Percentiles rank a stretch among this genome's conserved stretches.
phyloP scores from a whole-genome alignment of 495 filamentous ascomycete species.

The Daldinia bambusicola region DNA sequence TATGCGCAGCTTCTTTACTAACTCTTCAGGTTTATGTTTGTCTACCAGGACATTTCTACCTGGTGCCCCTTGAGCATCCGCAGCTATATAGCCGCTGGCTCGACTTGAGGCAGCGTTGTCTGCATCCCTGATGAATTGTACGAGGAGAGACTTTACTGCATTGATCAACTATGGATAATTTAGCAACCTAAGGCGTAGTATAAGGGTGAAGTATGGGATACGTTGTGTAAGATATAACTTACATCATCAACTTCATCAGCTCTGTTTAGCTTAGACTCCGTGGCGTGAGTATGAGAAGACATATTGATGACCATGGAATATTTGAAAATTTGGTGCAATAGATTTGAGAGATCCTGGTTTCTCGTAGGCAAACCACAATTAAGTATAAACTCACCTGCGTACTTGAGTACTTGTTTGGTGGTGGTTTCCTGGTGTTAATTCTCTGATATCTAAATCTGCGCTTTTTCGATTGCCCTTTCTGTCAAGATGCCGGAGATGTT shows the following conservation, averaged over 20 bases:
- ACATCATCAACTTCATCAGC: conserved; percentile 67
- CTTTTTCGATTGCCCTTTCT: conserved; percentile 21
- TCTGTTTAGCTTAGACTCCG: conserved; percentile 49
- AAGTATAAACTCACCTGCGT: neutral
- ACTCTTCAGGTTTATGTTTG: conserved; percentile 73
- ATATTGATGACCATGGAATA: too few relatives aligned
- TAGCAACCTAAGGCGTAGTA: too few relatives aligned
- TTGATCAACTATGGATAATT: conserved; percentile 67
- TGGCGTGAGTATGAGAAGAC: neutral
- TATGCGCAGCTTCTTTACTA: conserved; percentile 71
- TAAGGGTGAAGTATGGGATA: neutral
- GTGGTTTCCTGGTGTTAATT: neutral
- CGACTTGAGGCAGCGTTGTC: conserved; percentile 69
- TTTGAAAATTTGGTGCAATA: neutral
- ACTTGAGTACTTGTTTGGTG: neutral
- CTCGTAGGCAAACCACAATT: neutral
- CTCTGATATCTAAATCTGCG: neutral
- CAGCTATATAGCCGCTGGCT: conserved; percentile 61
- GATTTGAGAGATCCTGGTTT: neutral
- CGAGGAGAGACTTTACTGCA: conserved; percentile 76
- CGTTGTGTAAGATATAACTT: conserved; percentile 42
- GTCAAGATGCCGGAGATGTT: neutral
- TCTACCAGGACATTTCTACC: conserved; percentile 73
- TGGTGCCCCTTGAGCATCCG: conserved; percentile 52
- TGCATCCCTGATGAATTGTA: conserved; percentile 81